Conservation (phyloP, 768 basidiomycete genomes). For the Trametopsis cervina region DNA sequence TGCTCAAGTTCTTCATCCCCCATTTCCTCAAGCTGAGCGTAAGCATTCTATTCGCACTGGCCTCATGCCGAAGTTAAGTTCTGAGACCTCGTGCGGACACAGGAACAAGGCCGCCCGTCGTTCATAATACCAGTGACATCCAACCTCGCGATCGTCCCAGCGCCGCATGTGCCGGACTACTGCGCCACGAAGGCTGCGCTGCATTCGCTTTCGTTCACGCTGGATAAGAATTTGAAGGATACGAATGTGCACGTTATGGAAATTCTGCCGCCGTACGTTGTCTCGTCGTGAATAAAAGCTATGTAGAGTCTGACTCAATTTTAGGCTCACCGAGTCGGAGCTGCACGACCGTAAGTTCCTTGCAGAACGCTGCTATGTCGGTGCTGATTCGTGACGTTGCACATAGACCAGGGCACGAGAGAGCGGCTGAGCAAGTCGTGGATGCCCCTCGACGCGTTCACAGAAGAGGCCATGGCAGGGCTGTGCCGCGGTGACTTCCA, state of each 20-base stretch:
- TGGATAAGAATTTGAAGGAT: slow-evolving; percentile 38
- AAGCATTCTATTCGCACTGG: slow-evolving; percentile 10
- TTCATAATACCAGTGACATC: slow-evolving; percentile 49
- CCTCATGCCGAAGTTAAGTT: too few species aligned
- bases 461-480: slow-evolving; percentile 30
- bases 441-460: slow-evolving; percentile 47
- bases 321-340: slow-evolving; percentile 53
- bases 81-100: too few species aligned
- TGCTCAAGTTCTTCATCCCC: slow-evolving; percentile 43
- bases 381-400: not conserved
- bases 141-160: slow-evolving; percentile 41
- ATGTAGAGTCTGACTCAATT: not conserved
- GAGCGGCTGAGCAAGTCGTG: slow-evolving; percentile 41
- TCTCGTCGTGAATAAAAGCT: not conserved
- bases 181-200: slow-evolving; percentile 53
- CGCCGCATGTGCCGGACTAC: slow-evolving; percentile 39
- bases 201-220: slow-evolving; percentile 42
- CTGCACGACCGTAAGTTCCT: slow-evolving; percentile 45
- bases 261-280: slow-evolving; percentile 49
- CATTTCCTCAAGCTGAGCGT: slow-evolving; percentile 52
- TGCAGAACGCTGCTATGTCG: not conserved
- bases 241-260: slow-evolving; percentile 50
- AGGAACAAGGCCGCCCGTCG: slow-evolving; percentile 40
- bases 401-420: slow-evolving; percentile 44
- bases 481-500: slow-evolving; percentile 29